phyloP scores from a whole-genome alignment of 129 eudicot species.

The Flaveria bidentis region DNA sequence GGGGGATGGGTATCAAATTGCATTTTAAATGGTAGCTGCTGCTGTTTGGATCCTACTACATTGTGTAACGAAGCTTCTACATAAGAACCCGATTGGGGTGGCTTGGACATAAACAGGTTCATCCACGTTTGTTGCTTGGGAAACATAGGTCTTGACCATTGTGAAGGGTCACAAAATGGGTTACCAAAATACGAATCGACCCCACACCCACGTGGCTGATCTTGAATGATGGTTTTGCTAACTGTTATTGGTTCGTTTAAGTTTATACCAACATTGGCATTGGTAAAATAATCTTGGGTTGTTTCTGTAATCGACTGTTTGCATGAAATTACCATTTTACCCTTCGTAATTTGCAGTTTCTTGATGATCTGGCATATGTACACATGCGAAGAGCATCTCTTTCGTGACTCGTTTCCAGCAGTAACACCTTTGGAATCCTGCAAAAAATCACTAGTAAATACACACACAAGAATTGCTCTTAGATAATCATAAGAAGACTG shows the following conservation, averaged over 20 bases:
- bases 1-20: not conserved
- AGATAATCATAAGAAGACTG: not conserved
- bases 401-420: slow-evolving; percentile 49
- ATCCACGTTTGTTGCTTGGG: slow-evolving; percentile 40
- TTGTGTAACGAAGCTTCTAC: slow-evolving; percentile 24
- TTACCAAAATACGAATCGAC: slow-evolving; percentile 41
- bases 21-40: slow-evolving; percentile 10
- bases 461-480: slow-evolving; percentile 4
- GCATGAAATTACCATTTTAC: slow-evolving; percentile 30
- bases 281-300: not conserved
- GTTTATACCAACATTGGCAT: slow-evolving; percentile 5
- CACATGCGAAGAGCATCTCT: slow-evolving; percentile 63
- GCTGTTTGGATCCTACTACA: slow-evolving; percentile 25
- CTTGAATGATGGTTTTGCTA: slow-evolving; percentile 16
- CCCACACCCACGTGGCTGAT: slow-evolving; percentile 4
- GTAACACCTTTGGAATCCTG: slow-evolving; percentile 41
- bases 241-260: slow-evolving; percentile 12
- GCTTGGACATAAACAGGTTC: slow-evolving; percentile 16
- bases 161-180: slow-evolving; percentile 43
- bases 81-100: not conserved
- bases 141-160: slow-evolving; percentile 32
- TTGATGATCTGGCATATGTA: slow-evolving; percentile 57
- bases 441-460: slow-evolving; percentile 10
- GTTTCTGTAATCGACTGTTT: slow-evolving; percentile 14
- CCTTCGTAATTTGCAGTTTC: slow-evolving; percentile 44